Conservation (phyloP, 768 basidiomycete species). For the Panaeolus papilionaceus region DNA sequence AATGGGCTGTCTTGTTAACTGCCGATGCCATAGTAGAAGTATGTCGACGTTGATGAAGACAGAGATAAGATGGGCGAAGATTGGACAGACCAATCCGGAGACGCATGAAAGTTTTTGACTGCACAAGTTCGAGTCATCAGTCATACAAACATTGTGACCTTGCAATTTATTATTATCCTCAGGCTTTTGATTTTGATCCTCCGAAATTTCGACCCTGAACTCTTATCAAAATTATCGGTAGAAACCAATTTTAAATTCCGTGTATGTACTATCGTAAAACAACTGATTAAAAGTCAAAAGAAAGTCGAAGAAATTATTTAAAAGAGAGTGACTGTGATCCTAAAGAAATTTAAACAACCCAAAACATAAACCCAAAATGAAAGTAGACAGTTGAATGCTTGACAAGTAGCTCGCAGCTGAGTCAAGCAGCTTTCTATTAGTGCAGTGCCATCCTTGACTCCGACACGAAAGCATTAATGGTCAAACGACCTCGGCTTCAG, state of each 20-base stretch:
- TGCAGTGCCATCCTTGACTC: neutral
- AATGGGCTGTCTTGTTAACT: constrained; percentile 84
- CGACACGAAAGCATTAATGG: constrained; percentile 2
- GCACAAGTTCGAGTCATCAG: constrained; percentile 27
- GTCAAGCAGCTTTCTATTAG: neutral
- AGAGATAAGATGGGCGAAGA: constrained; percentile 36
- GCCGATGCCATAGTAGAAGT: constrained; percentile 37
- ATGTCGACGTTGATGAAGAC: constrained; percentile 33
- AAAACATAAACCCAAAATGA: constrained; percentile 5
- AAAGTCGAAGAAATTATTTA: constrained; percentile 7
- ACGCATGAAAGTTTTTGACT: constrained; percentile 37
- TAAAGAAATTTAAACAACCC: constrained; percentile 7
- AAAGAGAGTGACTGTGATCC: neutral
- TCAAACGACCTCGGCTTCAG: constrained; percentile 11
- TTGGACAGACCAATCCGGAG: constrained; percentile 29
- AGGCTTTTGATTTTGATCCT: constrained; percentile 16
- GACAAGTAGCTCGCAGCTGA: neutral
- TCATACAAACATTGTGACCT: constrained; percentile 7
- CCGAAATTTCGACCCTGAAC: constrained; percentile 17
- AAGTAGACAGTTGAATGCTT: neutral
- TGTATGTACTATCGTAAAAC: neutral
- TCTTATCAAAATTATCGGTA: neutral
- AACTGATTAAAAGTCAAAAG: neutral
- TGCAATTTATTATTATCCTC: constrained; percentile 14
- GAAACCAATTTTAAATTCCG: neutral